Evolutionary conservation across 1,284 basidiomycete genomes (phyloP).

Genomic region (Peniophora sp.): DNA sequence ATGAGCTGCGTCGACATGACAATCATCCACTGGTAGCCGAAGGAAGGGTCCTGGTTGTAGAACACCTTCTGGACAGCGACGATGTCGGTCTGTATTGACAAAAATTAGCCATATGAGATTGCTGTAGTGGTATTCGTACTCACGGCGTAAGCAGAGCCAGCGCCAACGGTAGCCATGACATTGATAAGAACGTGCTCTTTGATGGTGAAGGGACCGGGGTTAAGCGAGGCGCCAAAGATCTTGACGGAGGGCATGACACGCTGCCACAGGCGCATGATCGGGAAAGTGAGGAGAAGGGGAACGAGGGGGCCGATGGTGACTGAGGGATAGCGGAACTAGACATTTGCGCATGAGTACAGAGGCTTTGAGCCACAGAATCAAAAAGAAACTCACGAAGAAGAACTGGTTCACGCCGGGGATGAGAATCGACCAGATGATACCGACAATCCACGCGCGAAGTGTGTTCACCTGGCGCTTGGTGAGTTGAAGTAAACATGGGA

Average conservation of each 20-base stretch:
- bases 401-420: slow-evolving; percentile 53
- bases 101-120: slow-evolving; percentile 2
- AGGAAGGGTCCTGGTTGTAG: slow-evolving; percentile 55
- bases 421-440: slow-evolving; percentile 48
- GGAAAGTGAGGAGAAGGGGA: slow-evolving; percentile 47
- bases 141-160: slow-evolving; percentile 51
- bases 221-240: slow-evolving; percentile 45
- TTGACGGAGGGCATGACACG: slow-evolving; percentile 37
- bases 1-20: slow-evolving; percentile 74
- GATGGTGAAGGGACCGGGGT: slow-evolving; percentile 67
- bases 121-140: slow-evolving; percentile 8
- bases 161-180: slow-evolving; percentile 74
- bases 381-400: slow-evolving; percentile 27
- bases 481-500: too few species aligned
- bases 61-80: slow-evolving; percentile 65
- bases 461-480: too few species aligned
- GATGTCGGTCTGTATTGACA: slow-evolving; percentile 50
- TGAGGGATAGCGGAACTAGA: slow-evolving; percentile 47
- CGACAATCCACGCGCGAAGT: slow-evolving; percentile 59
- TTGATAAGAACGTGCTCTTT: slow-evolving; percentile 65
- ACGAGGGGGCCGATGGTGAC: slow-evolving; percentile 36
- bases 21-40: slow-evolving; percentile 63
- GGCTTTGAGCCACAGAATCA: too few species aligned
- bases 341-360: too few species aligned
- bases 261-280: slow-evolving; percentile 47